Conservation (phyloP, 1,284 basidiomycete species). For the Cryptococcus sp. region DNA sequence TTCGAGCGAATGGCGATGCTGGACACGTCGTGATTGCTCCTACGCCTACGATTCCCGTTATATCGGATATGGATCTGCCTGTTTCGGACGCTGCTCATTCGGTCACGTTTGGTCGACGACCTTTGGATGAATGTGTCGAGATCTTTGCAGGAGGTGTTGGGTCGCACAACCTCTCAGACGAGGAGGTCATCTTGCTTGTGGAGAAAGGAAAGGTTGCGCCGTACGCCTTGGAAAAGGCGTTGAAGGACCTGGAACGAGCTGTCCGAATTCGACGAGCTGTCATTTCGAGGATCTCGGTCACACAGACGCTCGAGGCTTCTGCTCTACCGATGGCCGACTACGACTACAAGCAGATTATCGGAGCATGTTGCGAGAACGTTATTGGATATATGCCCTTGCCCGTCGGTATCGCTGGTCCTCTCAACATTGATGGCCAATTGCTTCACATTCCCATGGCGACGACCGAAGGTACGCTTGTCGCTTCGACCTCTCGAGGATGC, state of each 20-base stretch:
- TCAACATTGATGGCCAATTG: constrained; percentile 79
- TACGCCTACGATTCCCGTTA: constrained; percentile 27
- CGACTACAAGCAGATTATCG: constrained; percentile 90
- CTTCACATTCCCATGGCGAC: constrained; percentile 98
- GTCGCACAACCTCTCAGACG: constrained; percentile 66
- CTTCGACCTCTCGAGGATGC: constrained; percentile 93
- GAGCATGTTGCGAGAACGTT: constrained; percentile 99
- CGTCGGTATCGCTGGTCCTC: constrained; percentile 91
- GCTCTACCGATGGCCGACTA: constrained; percentile 79
- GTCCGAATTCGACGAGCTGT: constrained; percentile 82
- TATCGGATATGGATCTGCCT: constrained; percentile 8
- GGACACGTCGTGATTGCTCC: constrained; percentile 27
- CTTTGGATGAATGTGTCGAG: constrained; percentile 75
- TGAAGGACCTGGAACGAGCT: constrained; percentile 80
- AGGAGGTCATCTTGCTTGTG: constrained; percentile 83
- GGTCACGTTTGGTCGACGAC: constrained; percentile 47
- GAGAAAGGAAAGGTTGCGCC: constrained; percentile 90
- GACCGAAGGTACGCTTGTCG: constrained; percentile 95
- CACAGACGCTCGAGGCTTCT: constrained; percentile 77
- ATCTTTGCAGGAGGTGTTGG: constrained; percentile 75
- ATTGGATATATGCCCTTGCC: constrained; percentile 96
- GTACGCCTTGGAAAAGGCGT: constrained; percentile 89
- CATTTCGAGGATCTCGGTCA: constrained; percentile 82
- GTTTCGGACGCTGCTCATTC: constrained; percentile 11
- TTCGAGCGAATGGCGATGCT: constrained; percentile 9